Evolutionary conservation across 805 yeast genomes (phyloP).

Genomic region (Monosporozyma unispora): DNA sequence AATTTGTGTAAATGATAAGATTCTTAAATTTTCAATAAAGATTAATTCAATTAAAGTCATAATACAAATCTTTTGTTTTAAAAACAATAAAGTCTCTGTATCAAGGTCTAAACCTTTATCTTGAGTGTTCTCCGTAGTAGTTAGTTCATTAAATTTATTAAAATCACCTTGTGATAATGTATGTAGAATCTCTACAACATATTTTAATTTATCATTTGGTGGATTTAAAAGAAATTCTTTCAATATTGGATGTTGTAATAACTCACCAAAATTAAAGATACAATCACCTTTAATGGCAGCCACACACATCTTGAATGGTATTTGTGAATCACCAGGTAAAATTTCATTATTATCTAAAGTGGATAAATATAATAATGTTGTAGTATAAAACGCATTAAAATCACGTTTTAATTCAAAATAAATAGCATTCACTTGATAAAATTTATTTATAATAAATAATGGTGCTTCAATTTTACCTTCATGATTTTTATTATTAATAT

Average conservation of each 20-base stretch:
- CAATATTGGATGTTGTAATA: constrained; percentile 81
- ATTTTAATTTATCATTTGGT: constrained; percentile 24
- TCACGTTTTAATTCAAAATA: constrained; percentile 67
- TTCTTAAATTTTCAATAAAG: constrained; percentile 68
- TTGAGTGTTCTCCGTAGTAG: constrained; percentile 1
- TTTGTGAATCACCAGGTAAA: constrained; percentile 4
- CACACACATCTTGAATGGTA: constrained; percentile 69
- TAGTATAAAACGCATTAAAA: constrained; percentile 72
- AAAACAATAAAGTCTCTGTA: constrained; percentile 43
- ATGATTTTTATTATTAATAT: constrained; percentile 37
- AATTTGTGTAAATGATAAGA: constrained; percentile 63
- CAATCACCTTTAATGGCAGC: constrained; percentile 87
- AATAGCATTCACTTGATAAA: constrained; percentile 70
- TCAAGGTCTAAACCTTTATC: constrained; percentile 32
- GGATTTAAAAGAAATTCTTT: not conserved
- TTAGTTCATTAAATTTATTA: constrained; percentile 47
- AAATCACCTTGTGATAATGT: constrained; percentile 76
- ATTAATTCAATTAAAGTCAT: constrained; percentile 87
- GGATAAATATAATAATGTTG: constrained; percentile 73
- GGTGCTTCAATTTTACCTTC: constrained; percentile 42
- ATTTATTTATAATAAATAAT: constrained; percentile 68
- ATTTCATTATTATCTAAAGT: constrained; percentile 40
- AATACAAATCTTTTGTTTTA: constrained; percentile 84
- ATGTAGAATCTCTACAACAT: constrained; percentile 66
- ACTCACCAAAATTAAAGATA: constrained; percentile 92